A percentile compares a stretch with the other conserved stretches of the same genome.
These are phyloP conservation scores for Heimioporus sp. DNA, from an alignment of 768 basidiomycete genomes.

Conservation along the genomic window DNA sequence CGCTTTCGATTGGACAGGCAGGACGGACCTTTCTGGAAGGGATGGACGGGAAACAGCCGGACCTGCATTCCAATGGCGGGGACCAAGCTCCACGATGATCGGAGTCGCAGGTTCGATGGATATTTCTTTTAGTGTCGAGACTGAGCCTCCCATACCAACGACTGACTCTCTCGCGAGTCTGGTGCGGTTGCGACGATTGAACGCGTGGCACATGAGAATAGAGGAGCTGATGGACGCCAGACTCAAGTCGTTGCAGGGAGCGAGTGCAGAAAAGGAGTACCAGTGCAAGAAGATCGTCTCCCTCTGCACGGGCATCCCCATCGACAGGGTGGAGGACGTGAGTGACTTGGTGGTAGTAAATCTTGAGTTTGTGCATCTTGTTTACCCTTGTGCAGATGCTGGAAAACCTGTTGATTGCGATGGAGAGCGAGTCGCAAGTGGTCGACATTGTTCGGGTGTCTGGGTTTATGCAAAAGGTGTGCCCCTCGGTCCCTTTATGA, in stretches of 20 bases:
- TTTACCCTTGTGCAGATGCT: constrained; percentile 59
- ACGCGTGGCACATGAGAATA: constrained; percentile 80
- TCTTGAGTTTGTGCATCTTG: constrained; percentile 13
- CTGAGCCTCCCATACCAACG: constrained; percentile 69
- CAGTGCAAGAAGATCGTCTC: constrained; percentile 92
- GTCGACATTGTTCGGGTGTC: constrained; percentile 85
- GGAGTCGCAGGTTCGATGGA: constrained; percentile 66
- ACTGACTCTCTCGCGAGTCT: constrained; percentile 58
- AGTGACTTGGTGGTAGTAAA: constrained; percentile 34
- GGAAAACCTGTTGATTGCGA: constrained; percentile 78
- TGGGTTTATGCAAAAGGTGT: constrained; percentile 88
- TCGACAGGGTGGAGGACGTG: constrained; percentile 89
- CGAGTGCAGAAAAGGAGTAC: constrained; percentile 84
- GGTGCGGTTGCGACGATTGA: constrained; percentile 71
- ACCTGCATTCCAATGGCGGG: constrained; percentile 71
- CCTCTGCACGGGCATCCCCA: constrained; percentile 80
- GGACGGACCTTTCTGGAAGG: constrained; percentile 45
- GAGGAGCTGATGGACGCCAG: constrained; percentile 71
- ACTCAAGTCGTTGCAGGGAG: constrained; percentile 68
- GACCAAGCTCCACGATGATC: constrained; percentile 62
- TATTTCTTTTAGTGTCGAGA: constrained; percentile 59
- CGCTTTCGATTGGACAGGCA: constrained; percentile 86
- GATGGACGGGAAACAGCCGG: constrained; percentile 35
- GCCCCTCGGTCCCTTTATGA: constrained; percentile 13
- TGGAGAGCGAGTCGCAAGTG: constrained; percentile 83